phyloP scores from a whole-genome alignment of 306 rosid genomes.

The Crotalaria pallida region DNA sequence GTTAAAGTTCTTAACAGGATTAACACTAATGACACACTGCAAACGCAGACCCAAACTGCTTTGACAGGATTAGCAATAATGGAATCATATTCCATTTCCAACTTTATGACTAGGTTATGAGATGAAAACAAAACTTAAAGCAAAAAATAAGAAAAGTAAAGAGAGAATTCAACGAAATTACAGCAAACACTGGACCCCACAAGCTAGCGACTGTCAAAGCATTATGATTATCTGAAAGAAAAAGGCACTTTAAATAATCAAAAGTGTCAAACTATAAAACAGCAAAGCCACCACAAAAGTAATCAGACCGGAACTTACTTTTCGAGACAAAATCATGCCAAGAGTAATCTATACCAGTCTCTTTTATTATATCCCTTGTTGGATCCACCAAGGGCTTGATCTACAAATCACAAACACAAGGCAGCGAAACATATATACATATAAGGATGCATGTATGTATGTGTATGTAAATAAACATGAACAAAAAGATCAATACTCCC shows the following conservation, averaged over 20 bases:
- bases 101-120: not conserved
- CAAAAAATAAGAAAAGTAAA: not conserved
- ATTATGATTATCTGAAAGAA: conserved; percentile 76
- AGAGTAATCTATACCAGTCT: conserved; percentile 35
- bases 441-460: not conserved
- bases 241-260: conserved; percentile 5
- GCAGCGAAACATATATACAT: not conserved
- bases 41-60: too few relatives aligned
- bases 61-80: not conserved
- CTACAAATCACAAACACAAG: conserved; percentile 37
- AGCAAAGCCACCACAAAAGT: not conserved
- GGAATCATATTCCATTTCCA: not conserved
- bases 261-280: conserved; percentile 1
- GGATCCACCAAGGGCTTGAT: conserved; percentile 79
- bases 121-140: not conserved
- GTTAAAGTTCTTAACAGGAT: too few relatives aligned
- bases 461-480: not conserved
- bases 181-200: conserved; percentile 83
- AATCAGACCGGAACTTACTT: conserved; percentile 43
- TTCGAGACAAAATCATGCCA: conserved; percentile 87
- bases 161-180: conserved; percentile 39
- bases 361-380: conserved; percentile 42
- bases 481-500: not conserved
- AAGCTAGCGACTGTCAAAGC: conserved; percentile 59
- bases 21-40: too few relatives aligned